Percentiles rank a stretch among this genome's conserved stretches.
phyloP scores from a whole-genome alignment of 306 rosid genomes.

The Datisca glomerata region DNA sequence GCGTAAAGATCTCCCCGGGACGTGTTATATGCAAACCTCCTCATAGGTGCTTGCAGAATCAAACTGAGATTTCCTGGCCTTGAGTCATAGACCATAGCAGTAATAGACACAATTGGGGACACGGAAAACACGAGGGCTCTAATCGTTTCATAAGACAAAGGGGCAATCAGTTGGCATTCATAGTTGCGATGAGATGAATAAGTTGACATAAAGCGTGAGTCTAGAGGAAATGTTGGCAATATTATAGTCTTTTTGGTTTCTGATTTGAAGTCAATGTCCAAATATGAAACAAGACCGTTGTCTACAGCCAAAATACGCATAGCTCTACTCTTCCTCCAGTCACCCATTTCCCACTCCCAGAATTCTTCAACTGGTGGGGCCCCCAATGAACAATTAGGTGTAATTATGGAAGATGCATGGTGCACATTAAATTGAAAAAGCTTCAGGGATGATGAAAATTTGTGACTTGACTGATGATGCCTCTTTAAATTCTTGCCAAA shows the following conservation, averaged over 20 bases:
- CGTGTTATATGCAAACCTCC: constrained; percentile 25
- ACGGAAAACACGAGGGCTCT: constrained; percentile 74
- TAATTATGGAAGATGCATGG: constrained; percentile 24
- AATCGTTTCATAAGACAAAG: constrained; percentile 51
- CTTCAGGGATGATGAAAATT: constrained; percentile 24
- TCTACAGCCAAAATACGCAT: constrained; percentile 83
- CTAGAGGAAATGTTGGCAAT: constrained; percentile 89
- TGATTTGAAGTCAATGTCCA: constrained; percentile 60
- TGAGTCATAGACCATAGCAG: constrained; percentile 60
- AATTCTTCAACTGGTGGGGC: constrained; percentile 43
- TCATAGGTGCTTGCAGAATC: constrained; percentile 54
- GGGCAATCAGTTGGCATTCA: constrained; percentile 38
- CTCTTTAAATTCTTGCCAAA: constrained; percentile 87
- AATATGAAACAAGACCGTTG: constrained; percentile 56
- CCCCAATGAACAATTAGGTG: constrained; percentile 46
- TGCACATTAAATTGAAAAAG: constrained; percentile 58
- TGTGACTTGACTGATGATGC: constrained; percentile 45
- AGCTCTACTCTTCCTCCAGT: constrained; percentile 80
- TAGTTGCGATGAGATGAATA: constrained; percentile 32
- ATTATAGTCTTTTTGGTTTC: constrained; percentile 42
- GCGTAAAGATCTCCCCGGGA: constrained; percentile 61
- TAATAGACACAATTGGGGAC: constrained; percentile 50
- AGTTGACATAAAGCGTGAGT: constrained; percentile 70
- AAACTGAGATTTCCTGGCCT: constrained; percentile 37
- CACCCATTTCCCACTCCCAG: constrained; percentile 99